Evolutionary conservation across 805 yeast genomes (phyloP).

Genomic region (Barnettozyma wickerhamii): DNA sequence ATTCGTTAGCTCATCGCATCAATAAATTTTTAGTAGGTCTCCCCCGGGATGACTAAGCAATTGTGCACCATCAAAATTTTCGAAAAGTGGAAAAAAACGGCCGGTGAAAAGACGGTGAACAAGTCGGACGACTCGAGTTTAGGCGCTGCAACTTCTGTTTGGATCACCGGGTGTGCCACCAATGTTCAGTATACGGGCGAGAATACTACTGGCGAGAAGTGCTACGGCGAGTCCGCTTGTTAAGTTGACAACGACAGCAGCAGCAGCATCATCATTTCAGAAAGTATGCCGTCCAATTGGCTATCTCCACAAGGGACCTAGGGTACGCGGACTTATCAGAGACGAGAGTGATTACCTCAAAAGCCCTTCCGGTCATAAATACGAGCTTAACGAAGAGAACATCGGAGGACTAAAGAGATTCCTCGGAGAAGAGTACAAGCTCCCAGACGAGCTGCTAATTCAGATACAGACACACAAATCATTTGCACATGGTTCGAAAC

Average conservation of each 20-base stretch:
- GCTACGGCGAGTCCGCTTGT: neutral
- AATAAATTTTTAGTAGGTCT: neutral
- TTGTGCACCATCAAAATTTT: neutral
- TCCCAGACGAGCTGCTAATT: conserved; percentile 59
- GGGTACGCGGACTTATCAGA: conserved; percentile 69
- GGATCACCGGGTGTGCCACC: too few species aligned
- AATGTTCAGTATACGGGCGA: conserved; percentile 16
- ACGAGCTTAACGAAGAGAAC: conserved; percentile 49
- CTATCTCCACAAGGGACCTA: conserved; percentile 39
- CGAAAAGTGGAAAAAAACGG: neutral
- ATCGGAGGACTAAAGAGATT: conserved; percentile 45
- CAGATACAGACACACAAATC: conserved; percentile 93
- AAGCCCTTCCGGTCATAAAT: conserved; percentile 46
- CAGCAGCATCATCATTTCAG: neutral
- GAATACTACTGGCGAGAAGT: conserved; percentile 4
- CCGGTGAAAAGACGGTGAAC: neutral
- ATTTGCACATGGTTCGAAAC: conserved; percentile 85
- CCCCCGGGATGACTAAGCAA: neutral
- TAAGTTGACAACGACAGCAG: neutral
- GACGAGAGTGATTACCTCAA: conserved; percentile 57
- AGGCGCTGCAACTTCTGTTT: too few species aligned
- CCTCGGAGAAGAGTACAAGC: conserved; percentile 43
- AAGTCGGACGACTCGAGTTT: too few species aligned
- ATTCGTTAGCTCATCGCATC: conserved; percentile 13
- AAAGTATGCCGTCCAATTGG: conserved; percentile 30